These are phyloP conservation scores for Aegilops sharonensis DNA, from an alignment of 176 grass and related monocot species.

Conservation along the genomic window DNA sequence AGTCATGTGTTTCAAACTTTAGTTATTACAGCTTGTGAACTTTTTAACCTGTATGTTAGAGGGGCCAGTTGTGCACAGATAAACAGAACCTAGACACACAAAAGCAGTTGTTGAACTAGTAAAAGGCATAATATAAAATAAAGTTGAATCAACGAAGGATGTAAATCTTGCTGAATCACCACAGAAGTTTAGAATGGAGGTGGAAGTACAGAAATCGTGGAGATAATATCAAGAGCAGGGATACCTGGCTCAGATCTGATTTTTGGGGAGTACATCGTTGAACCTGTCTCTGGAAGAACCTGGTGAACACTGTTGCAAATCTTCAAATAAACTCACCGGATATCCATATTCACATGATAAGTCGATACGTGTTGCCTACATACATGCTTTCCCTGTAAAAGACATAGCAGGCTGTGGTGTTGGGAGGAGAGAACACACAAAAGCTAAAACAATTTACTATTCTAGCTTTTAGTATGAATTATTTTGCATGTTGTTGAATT, in stretches of 20 bases:
- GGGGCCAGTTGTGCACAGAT: not conserved
- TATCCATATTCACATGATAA: no score
- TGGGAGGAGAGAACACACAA: not conserved
- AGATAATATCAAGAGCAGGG: no score
- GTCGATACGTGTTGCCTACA: not conserved
- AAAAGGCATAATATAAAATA: not conserved
- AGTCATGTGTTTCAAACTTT: not conserved
- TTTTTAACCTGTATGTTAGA: not conserved
- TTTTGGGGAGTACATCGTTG: no score
- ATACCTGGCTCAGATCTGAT: no score
- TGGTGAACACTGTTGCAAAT: no score
- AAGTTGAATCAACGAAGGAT: not conserved
- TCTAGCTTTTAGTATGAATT: not conserved
- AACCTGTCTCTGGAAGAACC: no score
- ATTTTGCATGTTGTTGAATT: not conserved
- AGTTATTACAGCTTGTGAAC: not conserved
- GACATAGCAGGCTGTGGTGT: not conserved
- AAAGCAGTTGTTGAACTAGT: not conserved
- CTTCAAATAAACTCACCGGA: no score
- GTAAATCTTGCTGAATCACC: not conserved
- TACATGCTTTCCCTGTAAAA: not conserved
- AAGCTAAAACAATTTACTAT: not conserved
- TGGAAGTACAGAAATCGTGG: no score
- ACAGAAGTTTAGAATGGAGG: no score
- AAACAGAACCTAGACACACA: not conserved